Conservation (phyloP, 1,139 yeast genomes). For the Pichia sp. region DNA sequence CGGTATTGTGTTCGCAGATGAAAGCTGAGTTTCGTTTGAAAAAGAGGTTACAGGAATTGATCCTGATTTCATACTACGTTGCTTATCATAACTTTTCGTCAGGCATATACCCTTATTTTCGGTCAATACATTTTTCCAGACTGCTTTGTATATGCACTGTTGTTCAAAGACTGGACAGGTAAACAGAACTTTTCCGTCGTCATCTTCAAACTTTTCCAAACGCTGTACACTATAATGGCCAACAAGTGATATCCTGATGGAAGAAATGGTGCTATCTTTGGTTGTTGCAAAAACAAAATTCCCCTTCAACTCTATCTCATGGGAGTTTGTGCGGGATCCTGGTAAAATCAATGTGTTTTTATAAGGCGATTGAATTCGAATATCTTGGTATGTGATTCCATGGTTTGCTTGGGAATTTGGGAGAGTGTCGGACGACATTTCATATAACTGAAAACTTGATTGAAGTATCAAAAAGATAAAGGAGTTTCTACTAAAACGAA, state of each 20-base stretch:
- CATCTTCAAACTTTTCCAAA: constrained; percentile 29
- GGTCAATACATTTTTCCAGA: constrained; percentile 53
- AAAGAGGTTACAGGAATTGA: no score
- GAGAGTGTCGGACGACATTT: no score
- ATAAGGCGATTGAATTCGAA: constrained; percentile 39
- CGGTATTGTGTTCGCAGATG: not conserved
- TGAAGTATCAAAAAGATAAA: no score
- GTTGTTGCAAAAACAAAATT: constrained; percentile 47
- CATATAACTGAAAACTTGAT: no score
- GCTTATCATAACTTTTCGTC: no score
- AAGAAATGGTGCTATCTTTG: constrained; percentile 41
- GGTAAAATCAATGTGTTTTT: constrained; percentile 45
- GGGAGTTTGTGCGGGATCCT: constrained; percentile 45
- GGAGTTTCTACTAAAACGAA: no score
- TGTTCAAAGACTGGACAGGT: constrained; percentile 19
- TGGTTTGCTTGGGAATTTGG: no score
- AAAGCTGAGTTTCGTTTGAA: no score
- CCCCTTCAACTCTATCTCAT: constrained; percentile 46
- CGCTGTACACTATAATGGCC: constrained; percentile 53
- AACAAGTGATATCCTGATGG: constrained; percentile 36
- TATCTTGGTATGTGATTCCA: constrained; percentile 11
- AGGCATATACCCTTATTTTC: constrained; percentile 33
- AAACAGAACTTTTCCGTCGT: constrained; percentile 5
- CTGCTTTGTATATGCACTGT: constrained; percentile 36
- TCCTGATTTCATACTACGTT: no score